Conservation (phyloP, 495 filamentous ascomycete genomes). For the Lophiotrema nucula region DNA sequence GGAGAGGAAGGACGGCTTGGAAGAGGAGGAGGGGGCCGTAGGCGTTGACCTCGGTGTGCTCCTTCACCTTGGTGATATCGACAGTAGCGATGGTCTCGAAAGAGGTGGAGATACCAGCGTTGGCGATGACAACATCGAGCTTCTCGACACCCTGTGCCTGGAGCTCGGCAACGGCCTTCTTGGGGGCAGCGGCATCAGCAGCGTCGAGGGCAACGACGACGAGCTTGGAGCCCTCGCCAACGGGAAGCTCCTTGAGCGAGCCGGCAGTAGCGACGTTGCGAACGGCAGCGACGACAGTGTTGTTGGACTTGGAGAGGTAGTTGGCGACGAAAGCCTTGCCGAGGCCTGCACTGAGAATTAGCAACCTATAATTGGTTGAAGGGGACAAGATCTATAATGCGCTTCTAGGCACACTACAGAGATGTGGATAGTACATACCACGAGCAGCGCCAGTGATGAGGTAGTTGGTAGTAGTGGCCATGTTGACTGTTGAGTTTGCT, state of each 20-base stretch:
- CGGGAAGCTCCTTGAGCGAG: conserved; percentile 1
- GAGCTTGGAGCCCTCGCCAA: conserved; percentile 1
- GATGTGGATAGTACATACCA: too few relatives aligned
- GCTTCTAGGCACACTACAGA: too few relatives aligned
- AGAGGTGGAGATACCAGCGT: conserved; percentile 8
- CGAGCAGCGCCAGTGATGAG: not conserved
- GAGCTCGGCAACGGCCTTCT: not conserved
- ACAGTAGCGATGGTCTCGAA: not conserved
- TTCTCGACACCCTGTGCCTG: not conserved
- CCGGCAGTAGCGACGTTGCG: not conserved
- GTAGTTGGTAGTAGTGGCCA: not conserved
- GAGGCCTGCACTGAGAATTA: too few relatives aligned
- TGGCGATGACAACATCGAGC: conserved; percentile 16
- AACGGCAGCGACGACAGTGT: conserved; percentile 6
- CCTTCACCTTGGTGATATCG: not conserved
- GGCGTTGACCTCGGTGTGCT: not conserved
- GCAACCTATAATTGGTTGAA: too few relatives aligned
- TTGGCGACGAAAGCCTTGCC: conserved; percentile 1
- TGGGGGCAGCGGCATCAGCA: not conserved
- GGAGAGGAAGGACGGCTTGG: not conserved
- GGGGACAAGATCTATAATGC: too few relatives aligned
- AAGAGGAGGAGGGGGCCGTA: not conserved
- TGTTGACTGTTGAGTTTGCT: too few relatives aligned
- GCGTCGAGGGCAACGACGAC: conserved; percentile 2
- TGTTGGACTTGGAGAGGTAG: conserved; percentile 8